These are phyloP conservation scores for Trichoderma arundinaceum DNA, from an alignment of 2,329 filamentous ascomycete genomes.

Conservation along the genomic window DNA sequence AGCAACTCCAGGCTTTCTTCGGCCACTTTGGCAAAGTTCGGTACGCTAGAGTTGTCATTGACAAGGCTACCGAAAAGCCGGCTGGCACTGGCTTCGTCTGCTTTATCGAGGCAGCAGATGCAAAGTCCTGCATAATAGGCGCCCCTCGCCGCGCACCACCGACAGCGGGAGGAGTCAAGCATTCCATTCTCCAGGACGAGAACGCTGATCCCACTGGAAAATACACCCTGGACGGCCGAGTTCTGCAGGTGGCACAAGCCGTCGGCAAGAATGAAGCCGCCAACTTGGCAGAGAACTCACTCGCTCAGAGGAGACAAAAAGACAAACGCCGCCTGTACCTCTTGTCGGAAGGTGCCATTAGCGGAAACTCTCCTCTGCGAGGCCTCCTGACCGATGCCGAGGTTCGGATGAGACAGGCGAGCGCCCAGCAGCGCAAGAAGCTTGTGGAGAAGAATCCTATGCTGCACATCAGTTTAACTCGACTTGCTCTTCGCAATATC, in stretches of 20 bases:
- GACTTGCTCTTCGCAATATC: slow-evolving; percentile 89
- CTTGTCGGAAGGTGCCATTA: slow-evolving; percentile 82
- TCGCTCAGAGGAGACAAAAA: slow-evolving; percentile 68
- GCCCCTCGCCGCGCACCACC: slow-evolving; percentile 67
- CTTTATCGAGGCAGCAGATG: slow-evolving; percentile 80
- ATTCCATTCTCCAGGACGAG: slow-evolving; percentile 88
- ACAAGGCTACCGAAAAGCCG: slow-evolving; percentile 81
- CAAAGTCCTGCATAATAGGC: slow-evolving; percentile 73
- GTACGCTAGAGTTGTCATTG: slow-evolving; percentile 90
- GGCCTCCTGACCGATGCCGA: slow-evolving; percentile 77
- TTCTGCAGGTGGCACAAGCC: slow-evolving; percentile 82
- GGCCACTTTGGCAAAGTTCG: slow-evolving; percentile 83
- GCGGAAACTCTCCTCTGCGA: slow-evolving; percentile 77
- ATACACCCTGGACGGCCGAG: slow-evolving; percentile 89
- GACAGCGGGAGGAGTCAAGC: slow-evolving; percentile 61
- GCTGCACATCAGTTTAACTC: slow-evolving; percentile 85
- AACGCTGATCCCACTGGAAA: slow-evolving; percentile 78
- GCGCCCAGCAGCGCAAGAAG: slow-evolving; percentile 83
- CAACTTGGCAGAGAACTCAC: slow-evolving; percentile 73
- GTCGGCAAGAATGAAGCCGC: slow-evolving; percentile 83
- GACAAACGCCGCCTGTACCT: slow-evolving; percentile 92
- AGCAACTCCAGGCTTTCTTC: slow-evolving; percentile 84
- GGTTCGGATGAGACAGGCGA: slow-evolving; percentile 85
- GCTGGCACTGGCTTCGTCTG: slow-evolving; percentile 95
- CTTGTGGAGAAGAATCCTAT: slow-evolving; percentile 90